Conservation (phyloP, 257 asterid species). For the Solanum chiquidenum region DNA sequence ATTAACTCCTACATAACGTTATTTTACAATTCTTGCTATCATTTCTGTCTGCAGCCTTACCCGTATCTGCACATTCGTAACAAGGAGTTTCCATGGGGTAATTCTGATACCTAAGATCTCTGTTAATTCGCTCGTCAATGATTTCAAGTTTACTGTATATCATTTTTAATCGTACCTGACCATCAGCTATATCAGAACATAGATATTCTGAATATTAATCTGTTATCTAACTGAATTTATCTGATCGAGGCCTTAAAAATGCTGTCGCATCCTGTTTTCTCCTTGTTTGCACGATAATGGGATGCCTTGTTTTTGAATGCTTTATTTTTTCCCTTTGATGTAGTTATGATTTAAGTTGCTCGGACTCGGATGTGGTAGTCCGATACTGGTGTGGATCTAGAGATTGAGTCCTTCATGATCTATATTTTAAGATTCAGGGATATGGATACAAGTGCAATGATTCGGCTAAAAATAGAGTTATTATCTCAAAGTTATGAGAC, state of each 20-base stretch:
- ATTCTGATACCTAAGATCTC: neutral
- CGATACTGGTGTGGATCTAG: neutral
- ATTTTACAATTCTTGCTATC: neutral
- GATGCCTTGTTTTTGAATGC: neutral
- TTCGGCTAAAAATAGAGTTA: neutral
- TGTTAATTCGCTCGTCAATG: neutral
- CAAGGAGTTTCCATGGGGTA: slow-evolving; percentile 92
- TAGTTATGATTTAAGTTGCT: neutral
- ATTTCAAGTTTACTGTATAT: neutral
- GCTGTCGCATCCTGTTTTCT: neutral
- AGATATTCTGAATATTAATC: neutral
- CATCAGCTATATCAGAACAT: neutral
- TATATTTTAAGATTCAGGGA: neutral
- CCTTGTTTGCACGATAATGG: neutral
- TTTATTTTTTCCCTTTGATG: neutral
- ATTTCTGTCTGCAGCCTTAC: slow-evolving; percentile 43
- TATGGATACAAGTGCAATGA: neutral
- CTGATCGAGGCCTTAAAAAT: neutral
- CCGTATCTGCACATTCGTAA: slow-evolving; percentile 65
- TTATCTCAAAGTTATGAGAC: neutral
- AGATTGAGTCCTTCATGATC: neutral
- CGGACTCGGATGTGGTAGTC: neutral
- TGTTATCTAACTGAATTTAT: neutral
- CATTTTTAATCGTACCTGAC: neutral
- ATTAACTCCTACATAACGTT: too few species aligned